These are phyloP conservation scores for Yarrowia hollandica DNA, from an alignment of 805 yeast genomes.

Conservation along the genomic window DNA sequence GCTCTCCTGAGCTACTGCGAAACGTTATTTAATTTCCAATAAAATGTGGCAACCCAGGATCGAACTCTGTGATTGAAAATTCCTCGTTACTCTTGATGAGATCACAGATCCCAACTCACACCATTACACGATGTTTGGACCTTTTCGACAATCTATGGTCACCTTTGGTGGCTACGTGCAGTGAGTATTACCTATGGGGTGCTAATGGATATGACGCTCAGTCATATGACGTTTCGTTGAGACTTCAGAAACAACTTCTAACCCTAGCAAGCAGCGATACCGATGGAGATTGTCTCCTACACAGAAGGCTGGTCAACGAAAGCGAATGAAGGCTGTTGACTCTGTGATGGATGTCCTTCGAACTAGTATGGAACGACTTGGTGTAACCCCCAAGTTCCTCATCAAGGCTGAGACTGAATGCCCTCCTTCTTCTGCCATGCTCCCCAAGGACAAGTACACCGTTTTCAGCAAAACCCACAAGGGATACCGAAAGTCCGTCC, in stretches of 20 bases:
- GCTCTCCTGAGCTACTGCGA: no score
- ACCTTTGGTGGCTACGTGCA: conserved; percentile 74
- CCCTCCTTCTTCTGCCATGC: conserved; percentile 83
- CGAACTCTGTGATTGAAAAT: conserved; percentile 6
- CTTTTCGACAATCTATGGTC: conserved; percentile 61
- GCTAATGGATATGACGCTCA: background rate
- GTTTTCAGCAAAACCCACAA: conserved; percentile 72
- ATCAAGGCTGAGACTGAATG: conserved; percentile 47
- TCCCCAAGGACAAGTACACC: conserved; percentile 79
- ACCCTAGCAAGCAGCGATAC: conserved; percentile 8
- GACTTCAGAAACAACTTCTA: background rate
- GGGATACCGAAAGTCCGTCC: conserved; percentile 85
- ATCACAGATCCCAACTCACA: background rate
- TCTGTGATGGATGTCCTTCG: conserved; percentile 66
- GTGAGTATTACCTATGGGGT: conserved; percentile 42
- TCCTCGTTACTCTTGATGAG: background rate
- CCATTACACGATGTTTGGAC: conserved; percentile 57
- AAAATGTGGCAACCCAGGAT: background rate
- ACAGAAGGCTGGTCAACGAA: conserved; percentile 83
- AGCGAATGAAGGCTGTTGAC: conserved; percentile 81
- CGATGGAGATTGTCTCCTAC: conserved; percentile 66
- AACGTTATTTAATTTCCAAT: background rate
- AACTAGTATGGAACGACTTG: conserved; percentile 48
- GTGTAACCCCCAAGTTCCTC: conserved; percentile 43
- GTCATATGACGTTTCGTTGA: background rate